These are phyloP conservation scores for Plasmodium gonderi DNA, from an alignment of 169 alveolate genomes.

Conservation along the genomic window DNA sequence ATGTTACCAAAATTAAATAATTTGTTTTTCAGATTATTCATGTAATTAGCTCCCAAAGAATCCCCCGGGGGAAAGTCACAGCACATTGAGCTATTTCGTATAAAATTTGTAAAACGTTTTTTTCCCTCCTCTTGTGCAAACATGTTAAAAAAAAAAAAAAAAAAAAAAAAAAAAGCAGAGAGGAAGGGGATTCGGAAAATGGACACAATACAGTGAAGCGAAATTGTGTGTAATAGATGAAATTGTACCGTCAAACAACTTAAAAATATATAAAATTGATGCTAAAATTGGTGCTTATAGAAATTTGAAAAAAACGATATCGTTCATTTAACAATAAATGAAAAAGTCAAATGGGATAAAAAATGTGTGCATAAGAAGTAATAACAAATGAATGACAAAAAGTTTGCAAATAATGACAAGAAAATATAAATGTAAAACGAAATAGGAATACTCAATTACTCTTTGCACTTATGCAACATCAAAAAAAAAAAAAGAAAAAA, in stretches of 20 bases:
- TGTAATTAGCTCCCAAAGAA: not conserved
- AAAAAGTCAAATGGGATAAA: not conserved
- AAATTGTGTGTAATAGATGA: not conserved
- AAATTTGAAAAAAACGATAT: not conserved
- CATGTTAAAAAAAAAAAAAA: conserved; percentile 10
- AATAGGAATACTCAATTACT: not conserved
- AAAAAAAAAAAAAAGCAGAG: not conserved
- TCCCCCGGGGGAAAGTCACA: not conserved
- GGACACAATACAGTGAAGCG: not conserved
- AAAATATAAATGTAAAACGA: not conserved
- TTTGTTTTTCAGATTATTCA: not conserved
- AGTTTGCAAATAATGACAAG: not conserved
- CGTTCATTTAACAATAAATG: not conserved
- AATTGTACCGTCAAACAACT: not conserved
- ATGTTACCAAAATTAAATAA: not conserved
- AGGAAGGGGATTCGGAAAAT: not conserved
- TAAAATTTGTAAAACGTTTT: not conserved
- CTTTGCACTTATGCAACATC: not conserved
- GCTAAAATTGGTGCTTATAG: not conserved
- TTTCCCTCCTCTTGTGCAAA: conserved; percentile 7
- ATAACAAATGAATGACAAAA: not conserved
- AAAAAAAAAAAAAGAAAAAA: not conserved
- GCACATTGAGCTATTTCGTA: not conserved
- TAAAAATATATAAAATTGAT: not conserved
- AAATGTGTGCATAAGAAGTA: not conserved